Base-by-base conservation (phyloP, 208 protist species). In the Zelonia costaricensis region DNA sequence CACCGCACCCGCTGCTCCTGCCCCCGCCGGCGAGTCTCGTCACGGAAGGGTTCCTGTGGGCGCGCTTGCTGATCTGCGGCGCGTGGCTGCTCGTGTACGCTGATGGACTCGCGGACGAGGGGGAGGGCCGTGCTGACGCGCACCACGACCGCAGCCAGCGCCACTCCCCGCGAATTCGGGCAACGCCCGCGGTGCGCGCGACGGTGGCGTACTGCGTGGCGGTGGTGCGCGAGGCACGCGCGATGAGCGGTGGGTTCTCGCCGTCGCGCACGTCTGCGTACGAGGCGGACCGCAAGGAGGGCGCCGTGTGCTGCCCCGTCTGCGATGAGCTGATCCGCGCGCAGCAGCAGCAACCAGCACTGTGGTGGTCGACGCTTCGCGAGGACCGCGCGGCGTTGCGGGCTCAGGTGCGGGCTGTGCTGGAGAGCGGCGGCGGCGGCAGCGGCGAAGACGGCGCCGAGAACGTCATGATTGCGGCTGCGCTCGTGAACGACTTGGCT, bases 11-110 rank as follows among this genome's bases (percentile, higher is more conserved):
- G 40, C 55, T 48, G 22, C 62, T 93, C n/a, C 35, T 74, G 10
- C 76, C 82, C n/a, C 44, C 67, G 3, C 76, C 82, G 20, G 46
- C 68, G 16, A 74, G 76, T 45, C 47, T 88, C 18, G 63, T 86
- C 16, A 93, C 80, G 27, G 57, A 71, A 22, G 46, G 68, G 33
- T 68, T 76, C 39, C 43, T 93, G 48, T 90, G 78, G 78, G 78
- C 59, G 23, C 80, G 86, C 2, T 59, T 93, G 62, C 62, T 93
- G 23, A 66, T 90, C 20, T 81, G 78, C 42, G 75, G 72, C 39
- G 47, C 81, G 44, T 93, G 86, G 86, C 61, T 90, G 16, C 49
- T 53, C 5, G 65, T 74, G 33, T 78, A 86, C 54, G 71, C 65
- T 4, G 76, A 83, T 25, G 44, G 52, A 23, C 62, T 78, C 20